Evolutionary conservation across 768 basidiomycete genomes (phyloP).

Genomic region (Lanmaoa pseudosensibilis): DNA sequence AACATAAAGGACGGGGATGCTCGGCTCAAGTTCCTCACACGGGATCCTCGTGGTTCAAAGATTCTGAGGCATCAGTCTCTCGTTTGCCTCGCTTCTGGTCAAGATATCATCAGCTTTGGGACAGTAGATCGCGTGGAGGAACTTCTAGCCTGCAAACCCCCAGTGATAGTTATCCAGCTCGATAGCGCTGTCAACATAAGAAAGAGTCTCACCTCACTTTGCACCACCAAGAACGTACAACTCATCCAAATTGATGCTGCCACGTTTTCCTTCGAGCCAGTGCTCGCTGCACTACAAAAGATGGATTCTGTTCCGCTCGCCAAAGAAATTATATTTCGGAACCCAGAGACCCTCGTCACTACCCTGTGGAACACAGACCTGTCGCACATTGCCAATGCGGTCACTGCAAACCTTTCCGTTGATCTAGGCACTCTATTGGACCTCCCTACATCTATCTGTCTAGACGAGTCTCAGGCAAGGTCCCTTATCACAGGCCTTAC

Average conservation of each 20-base stretch:
- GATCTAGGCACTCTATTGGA: conserved; percentile 42
- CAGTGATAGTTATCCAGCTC: conserved; percentile 54
- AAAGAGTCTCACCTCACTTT: conserved; percentile 41
- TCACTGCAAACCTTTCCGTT: conserved; percentile 32
- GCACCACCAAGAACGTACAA: conserved; percentile 32
- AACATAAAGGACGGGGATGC: conserved; percentile 28
- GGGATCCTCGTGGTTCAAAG: conserved; percentile 31
- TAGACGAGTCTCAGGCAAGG: conserved; percentile 51
- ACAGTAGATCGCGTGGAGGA: conserved; percentile 55
- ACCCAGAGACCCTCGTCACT: conserved; percentile 17
- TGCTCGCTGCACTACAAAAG: conserved; percentile 53
- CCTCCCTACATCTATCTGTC: conserved; percentile 37
- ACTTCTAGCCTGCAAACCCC: conserved; percentile 45
- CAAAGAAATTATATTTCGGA: conserved; percentile 56
- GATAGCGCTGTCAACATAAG: conserved; percentile 41
- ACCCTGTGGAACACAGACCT: not conserved
- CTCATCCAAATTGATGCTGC: conserved; percentile 60
- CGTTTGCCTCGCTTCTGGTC: conserved; percentile 52
- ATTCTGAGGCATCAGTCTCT: conserved; percentile 54
- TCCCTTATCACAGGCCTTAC: conserved; percentile 52
- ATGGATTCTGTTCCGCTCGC: conserved; percentile 45
- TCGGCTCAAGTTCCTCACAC: conserved; percentile 35
- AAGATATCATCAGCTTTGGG: conserved; percentile 53
- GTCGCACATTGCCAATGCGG: conserved; percentile 23
- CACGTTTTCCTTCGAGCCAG: conserved; percentile 59